Base-by-base conservation (phyloP, 306 rosid species). In the Luffa aegyptiaca region DNA sequence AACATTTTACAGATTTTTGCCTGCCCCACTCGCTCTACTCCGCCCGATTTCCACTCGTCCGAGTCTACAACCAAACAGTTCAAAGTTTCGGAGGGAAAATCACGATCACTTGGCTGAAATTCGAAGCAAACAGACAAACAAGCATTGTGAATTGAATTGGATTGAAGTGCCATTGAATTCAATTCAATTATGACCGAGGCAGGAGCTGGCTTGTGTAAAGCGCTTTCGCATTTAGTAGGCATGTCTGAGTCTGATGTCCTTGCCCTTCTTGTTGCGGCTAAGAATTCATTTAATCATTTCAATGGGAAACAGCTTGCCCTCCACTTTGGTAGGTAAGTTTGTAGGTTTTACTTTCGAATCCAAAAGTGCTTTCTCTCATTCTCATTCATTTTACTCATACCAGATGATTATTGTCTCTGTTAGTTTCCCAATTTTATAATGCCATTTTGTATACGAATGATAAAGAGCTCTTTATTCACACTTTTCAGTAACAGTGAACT, bases 291-390 rank as follows among this genome's bases (percentile, higher is more conserved):
- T 72, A 46, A 48, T 72, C 58, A 72, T 72, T 72, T 72, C 42
- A 21, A 72, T 72, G 42, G 77, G 42, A 31, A 46, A 48, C 77
- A 72, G 58, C 77, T 72, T 48, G 58, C 46, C 58, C n/a, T 72
- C 77, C 77, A 72, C 77, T 72, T 48, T 46, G 6, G 76, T 71
- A 46, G 20, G 58, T 72, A 72, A 21, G 39, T 42, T 1, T 36
- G 5, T 13, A 12, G 2, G 52, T 20, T 69, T 69, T 69, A 69
- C 75, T 69, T 69, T 69, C 35, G 8, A 68, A 9, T 68, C 10
- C 39, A 0, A 63, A 63, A 37, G 12, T 18, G 3, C 31, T 37
- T 13, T 65, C 49, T 65, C 49, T 39, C 8, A 6, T 44, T 69
- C 53, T 70, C 65, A 58, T 58, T 62, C 76, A n/a, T 66, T 45